A percentile compares a stretch with the other conserved stretches of the same genome.
Conservation (phyloP, 2,329 filamentous ascomycete species). For the Talaromyces pinophilus region DNA sequence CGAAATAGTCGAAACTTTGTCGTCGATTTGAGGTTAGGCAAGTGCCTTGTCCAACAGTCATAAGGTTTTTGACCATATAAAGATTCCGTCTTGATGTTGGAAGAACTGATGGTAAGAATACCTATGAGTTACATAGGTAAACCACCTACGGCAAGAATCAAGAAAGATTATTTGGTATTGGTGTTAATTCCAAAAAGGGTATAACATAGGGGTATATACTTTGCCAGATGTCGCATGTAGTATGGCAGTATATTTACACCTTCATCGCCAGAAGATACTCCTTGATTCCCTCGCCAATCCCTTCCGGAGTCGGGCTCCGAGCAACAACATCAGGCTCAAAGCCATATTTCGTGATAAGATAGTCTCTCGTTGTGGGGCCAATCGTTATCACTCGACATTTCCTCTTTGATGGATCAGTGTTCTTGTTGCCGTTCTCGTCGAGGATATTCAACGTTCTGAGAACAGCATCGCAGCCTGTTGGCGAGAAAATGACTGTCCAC, state of each 20-base stretch:
- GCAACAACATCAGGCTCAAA: slow-evolving; percentile 64
- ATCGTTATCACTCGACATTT: slow-evolving; percentile 72
- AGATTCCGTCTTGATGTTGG: no score
- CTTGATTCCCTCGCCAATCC: slow-evolving; percentile 68
- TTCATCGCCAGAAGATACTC: slow-evolving; percentile 42
- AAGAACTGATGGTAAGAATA: no score
- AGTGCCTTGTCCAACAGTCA: no score
- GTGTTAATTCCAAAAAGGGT: not conserved
- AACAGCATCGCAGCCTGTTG: slow-evolving; percentile 63
- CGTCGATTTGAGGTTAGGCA: no score
- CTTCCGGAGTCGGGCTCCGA: slow-evolving; percentile 76
- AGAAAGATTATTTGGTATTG: not conserved
- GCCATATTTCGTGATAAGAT: slow-evolving; percentile 55
- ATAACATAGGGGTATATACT: not conserved
- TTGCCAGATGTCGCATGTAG: not conserved
- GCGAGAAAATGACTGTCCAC: slow-evolving; percentile 57
- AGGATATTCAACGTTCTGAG: slow-evolving; percentile 52
- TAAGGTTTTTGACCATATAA: no score
- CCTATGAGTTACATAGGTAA: no score
- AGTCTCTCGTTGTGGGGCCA: slow-evolving; percentile 84
- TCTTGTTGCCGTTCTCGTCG: slow-evolving; percentile 30
- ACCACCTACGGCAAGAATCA: not conserved
- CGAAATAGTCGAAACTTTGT: no score
- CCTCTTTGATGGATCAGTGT: slow-evolving; percentile 30
- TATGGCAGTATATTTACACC: not conserved